These are phyloP conservation scores for Phenoliferia sp. DNA, from an alignment of 1,284 basidiomycete species.

Conservation along the genomic window DNA sequence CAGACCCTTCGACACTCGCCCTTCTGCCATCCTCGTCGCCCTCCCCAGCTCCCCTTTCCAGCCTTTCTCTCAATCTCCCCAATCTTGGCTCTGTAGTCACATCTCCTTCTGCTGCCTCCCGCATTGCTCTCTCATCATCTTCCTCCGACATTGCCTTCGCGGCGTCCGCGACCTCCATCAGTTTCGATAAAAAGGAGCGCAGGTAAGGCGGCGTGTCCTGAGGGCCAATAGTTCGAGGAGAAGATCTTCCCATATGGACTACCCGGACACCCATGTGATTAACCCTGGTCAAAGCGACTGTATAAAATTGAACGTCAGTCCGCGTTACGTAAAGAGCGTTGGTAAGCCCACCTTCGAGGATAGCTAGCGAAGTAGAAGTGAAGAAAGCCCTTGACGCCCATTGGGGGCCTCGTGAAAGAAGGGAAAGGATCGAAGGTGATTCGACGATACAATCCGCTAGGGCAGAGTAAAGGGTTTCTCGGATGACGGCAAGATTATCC, in stretches of 20 bases:
- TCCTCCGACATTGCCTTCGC: constrained; percentile 51
- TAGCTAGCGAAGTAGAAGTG: constrained; percentile 63
- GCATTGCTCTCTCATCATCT: constrained; percentile 4
- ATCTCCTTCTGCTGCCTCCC: neutral
- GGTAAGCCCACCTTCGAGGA: constrained; percentile 48
- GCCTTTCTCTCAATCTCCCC: constrained; percentile 56
- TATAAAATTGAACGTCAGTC: neutral
- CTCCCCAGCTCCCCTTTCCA: constrained; percentile 47
- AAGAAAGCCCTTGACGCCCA: constrained; percentile 61
- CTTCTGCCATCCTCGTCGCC: constrained; percentile 38
- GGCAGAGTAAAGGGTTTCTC: constrained; percentile 71
- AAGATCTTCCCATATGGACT: constrained; percentile 56
- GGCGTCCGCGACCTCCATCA: constrained; percentile 54
- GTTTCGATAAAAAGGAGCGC: constrained; percentile 62
- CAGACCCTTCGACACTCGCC: constrained; percentile 49
- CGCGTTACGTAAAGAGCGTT: neutral
- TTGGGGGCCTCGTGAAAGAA: constrained; percentile 56
- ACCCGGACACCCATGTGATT: constrained; percentile 51
- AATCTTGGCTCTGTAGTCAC: constrained; percentile 57
- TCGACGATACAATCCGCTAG: constrained; percentile 61
- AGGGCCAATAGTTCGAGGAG: constrained; percentile 51
- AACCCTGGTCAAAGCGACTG: constrained; percentile 52
- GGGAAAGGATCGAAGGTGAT: constrained; percentile 51
- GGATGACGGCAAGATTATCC: constrained; percentile 49
- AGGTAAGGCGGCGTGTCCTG: constrained; percentile 43